Conservation (phyloP, 2,329 filamentous ascomycete species). For the Achaetomium macrosporum region DNA sequence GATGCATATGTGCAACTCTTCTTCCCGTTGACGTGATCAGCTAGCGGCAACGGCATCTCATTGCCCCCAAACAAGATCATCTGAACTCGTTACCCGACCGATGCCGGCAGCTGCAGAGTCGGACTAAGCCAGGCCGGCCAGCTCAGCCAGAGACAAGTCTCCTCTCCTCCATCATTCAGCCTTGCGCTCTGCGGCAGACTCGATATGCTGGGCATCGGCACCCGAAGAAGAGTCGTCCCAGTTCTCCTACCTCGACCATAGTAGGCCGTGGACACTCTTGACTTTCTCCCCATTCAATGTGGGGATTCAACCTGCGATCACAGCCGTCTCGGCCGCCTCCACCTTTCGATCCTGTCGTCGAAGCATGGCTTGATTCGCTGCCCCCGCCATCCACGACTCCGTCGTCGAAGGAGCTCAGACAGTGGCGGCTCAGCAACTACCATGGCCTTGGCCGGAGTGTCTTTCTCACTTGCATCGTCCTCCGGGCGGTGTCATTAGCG, state of each 20-base stretch:
- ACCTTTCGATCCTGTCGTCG: slow-evolving; percentile 14
- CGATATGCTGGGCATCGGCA: slow-evolving; percentile 11
- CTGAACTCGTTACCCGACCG: not conserved
- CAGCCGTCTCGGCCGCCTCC: slow-evolving; percentile 17
- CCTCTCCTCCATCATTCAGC: not conserved
- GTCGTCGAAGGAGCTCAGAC: slow-evolving; percentile 10
- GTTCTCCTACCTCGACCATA: slow-evolving; percentile 5
- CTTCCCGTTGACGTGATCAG: slow-evolving; percentile 2
- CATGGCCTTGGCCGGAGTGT: slow-evolving; percentile 8
- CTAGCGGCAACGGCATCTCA: not conserved
- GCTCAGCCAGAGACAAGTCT: not conserved
- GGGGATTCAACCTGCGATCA: slow-evolving; percentile 1
- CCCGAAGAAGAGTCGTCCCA: not conserved
- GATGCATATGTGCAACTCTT: slow-evolving; percentile 3
- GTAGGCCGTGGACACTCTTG: not conserved
- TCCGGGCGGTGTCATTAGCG: slow-evolving; percentile 10
- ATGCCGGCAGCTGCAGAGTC: not conserved
- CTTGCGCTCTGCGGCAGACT: not conserved
- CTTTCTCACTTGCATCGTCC: slow-evolving; percentile 13
- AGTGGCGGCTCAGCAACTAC: slow-evolving; percentile 15
- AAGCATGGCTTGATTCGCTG: slow-evolving; percentile 19
- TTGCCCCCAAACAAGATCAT: not conserved
- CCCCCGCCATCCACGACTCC: slow-evolving; percentile 8
- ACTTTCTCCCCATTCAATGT: slow-evolving; percentile 8
- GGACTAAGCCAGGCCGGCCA: not conserved